A percentile compares a stretch with the other conserved stretches of the same genome.
These are phyloP conservation scores for Malassezia pachydermatis DNA, from an alignment of 1,284 basidiomycete species.

Conservation along the genomic window DNA sequence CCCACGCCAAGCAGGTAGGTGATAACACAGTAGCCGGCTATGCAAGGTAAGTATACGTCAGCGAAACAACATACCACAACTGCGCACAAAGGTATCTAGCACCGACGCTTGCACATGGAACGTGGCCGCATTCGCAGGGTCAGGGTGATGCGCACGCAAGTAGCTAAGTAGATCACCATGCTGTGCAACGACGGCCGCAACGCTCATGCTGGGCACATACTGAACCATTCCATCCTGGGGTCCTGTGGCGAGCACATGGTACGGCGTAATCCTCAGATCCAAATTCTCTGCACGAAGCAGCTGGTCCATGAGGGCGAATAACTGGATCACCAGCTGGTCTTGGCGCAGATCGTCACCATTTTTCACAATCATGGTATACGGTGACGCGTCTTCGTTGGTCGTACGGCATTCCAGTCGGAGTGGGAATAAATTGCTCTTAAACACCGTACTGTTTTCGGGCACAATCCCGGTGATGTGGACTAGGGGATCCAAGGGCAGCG, in stretches of 20 bases:
- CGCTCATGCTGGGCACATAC: constrained; percentile 86
- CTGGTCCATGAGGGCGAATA: constrained; percentile 94
- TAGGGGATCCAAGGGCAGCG: constrained; percentile 73
- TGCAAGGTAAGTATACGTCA: constrained; percentile 6
- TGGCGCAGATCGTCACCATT: constrained; percentile 97
- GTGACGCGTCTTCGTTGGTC: neutral
- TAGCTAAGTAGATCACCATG: constrained; percentile 78
- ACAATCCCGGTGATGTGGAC: constrained; percentile 73
- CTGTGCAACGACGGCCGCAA: constrained; percentile 74
- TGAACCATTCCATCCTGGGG: constrained; percentile 89
- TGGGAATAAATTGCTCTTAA: constrained; percentile 94
- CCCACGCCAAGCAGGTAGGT: constrained; percentile 95
- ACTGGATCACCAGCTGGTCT: constrained; percentile 90
- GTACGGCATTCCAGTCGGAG: constrained; percentile 68
- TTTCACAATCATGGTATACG: constrained; percentile 90
- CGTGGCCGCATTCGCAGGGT: constrained; percentile 81
- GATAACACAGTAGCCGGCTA: constrained; percentile 97
- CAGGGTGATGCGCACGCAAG: constrained; percentile 70
- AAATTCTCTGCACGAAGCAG: constrained; percentile 87
- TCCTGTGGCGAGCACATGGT: constrained; percentile 86
- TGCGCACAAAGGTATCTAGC: constrained; percentile 89
- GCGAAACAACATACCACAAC: constrained; percentile 65
- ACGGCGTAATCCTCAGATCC: constrained; percentile 82
- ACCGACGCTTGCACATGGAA: constrained; percentile 83
- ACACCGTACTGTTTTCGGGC: constrained; percentile 82